Conservation (phyloP, 2,329 filamentous ascomycete genomes). For the Colletotrichum brevisporum region DNA sequence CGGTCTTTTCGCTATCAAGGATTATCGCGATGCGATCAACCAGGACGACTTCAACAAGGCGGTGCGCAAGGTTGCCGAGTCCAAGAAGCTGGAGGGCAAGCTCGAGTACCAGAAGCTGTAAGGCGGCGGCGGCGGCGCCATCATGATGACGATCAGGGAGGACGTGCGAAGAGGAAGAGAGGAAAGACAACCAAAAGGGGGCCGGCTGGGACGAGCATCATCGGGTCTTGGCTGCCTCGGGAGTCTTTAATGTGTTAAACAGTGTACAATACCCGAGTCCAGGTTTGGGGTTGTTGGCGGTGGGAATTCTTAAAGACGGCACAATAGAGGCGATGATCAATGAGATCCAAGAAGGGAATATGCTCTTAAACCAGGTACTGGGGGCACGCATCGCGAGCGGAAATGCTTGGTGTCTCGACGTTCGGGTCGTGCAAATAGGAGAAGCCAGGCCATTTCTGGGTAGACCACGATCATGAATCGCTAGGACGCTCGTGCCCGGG, state of each 20-base stretch:
- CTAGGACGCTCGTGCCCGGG: too few species aligned
- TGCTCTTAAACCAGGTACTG: not conserved
- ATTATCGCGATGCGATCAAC: slow-evolving; percentile 94
- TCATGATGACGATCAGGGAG: slow-evolving; percentile 13
- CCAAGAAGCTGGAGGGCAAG: slow-evolving; percentile 99
- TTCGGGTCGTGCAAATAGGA: not conserved
- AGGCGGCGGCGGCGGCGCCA: not conserved
- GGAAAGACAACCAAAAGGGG: slow-evolving; percentile 10
- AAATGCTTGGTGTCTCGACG: not conserved
- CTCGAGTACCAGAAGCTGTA: slow-evolving; percentile 96
- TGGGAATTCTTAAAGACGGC: slow-evolving; percentile 26
- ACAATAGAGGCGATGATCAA: slow-evolving; percentile 26
- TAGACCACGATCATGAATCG: too few species aligned
- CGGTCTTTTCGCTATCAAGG: slow-evolving; percentile 97
- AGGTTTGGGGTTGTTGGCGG: slow-evolving; percentile 40
- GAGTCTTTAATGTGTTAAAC: slow-evolving; percentile 34
- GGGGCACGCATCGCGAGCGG: slow-evolving; percentile 2
- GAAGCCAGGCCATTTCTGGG: too few species aligned
- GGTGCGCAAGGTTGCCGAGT: slow-evolving; percentile 95
- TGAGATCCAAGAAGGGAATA: not conserved
- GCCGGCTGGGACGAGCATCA: slow-evolving; percentile 13
- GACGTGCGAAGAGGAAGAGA: slow-evolving; percentile 2
- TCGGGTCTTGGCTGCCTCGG: slow-evolving; percentile 18
- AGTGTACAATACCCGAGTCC: slow-evolving; percentile 41
- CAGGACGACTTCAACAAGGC: slow-evolving; percentile 99